Conservation (phyloP, 352 stramenopile genomes). For the Globisporangium spiculum region DNA sequence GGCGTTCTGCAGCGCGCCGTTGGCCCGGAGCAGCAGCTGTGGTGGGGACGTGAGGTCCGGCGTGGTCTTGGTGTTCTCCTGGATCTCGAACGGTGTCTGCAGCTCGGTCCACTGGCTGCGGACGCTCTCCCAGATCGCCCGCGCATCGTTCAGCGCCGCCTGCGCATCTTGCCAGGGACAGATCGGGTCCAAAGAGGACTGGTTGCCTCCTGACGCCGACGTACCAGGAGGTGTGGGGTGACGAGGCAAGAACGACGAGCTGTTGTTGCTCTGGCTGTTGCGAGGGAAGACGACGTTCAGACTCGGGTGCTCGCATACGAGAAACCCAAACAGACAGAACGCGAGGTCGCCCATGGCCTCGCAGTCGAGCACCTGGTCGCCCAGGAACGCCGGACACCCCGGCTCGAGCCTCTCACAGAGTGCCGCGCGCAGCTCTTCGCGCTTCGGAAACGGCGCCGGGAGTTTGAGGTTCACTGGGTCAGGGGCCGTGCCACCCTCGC, state of each 20-base stretch:
- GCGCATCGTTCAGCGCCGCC: constrained; percentile 39
- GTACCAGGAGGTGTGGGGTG: not conserved
- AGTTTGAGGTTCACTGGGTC: not conserved
- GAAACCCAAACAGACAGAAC: constrained; percentile 62
- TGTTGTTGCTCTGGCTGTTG: not conserved
- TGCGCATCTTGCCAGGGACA: constrained; percentile 64
- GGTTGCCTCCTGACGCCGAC: not conserved
- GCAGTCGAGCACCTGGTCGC: constrained; percentile 31
- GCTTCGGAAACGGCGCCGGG: constrained; percentile 29
- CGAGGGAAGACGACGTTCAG: constrained; percentile 13
- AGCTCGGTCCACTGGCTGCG: constrained; percentile 60
- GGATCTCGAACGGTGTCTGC: constrained; percentile 53
- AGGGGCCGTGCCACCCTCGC: not conserved
- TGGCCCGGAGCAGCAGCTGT: constrained; percentile 49
- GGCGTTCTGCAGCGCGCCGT: constrained; percentile 61
- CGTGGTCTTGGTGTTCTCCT: constrained; percentile 32
- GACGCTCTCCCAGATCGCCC: constrained; percentile 41
- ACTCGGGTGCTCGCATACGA: constrained; percentile 54
- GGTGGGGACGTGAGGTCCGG: constrained; percentile 44
- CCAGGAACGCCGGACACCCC: constrained; percentile 39
- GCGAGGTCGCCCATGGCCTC: constrained; percentile 42
- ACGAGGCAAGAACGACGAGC: not conserved
- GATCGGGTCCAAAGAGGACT: not conserved
- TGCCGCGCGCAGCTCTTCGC: constrained; percentile 36
- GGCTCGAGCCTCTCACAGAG: constrained; percentile 41